Base-by-base conservation (phyloP, 208 protist species). In the Crithidia brevicula region DNA sequence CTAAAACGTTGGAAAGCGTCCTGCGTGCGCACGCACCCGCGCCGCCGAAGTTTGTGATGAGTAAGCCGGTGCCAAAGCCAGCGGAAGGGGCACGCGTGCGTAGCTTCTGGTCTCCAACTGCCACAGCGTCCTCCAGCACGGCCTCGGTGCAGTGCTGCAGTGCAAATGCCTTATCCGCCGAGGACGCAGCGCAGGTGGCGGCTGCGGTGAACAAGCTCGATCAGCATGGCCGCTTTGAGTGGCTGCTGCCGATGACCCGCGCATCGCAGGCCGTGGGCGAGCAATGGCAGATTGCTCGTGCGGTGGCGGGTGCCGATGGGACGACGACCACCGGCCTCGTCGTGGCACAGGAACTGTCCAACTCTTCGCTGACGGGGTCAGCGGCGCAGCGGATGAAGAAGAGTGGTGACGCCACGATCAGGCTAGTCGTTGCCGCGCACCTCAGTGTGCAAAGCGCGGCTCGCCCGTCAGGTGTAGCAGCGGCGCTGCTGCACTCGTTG, bases 31-130 rank as follows among this genome's bases (percentile, higher is more conserved):
- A 92, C 58, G 86, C 82, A 4, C 79, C 75, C 5, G 75, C 74
- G 22, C 91, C 91, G 34, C 91, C 91, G 10, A 74, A 72, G 42
- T 93, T 96, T 30, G 83, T 88, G 2, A 78, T 96, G 62, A 81
- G 77, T 40, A 93, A 92, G 69, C 81, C 88, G 6, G 79, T 82
- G 11, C 81, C 86, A 22, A 75, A 69, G 54, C 51, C 69, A n/a
- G 20, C 22, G 30, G 47, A 61, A 27, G 49, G 22, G 22, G 4
- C 40, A 0, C 38, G 46, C 0, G 4, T 15, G 51, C 60, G 61
- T 28, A 57, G 23, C 22, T 66, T 65, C 47, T 64, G 43, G 58
- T 71, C 71, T 13, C 18, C 47, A 36, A 53, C 10, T 2, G 54
- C 64, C 0, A 3, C 51, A 13, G 43, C 40, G 16, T 51, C 56